Evolutionary conservation across 148 eudicot genomes (phyloP).

Genomic region (Rhododendron ferrugineum): DNA sequence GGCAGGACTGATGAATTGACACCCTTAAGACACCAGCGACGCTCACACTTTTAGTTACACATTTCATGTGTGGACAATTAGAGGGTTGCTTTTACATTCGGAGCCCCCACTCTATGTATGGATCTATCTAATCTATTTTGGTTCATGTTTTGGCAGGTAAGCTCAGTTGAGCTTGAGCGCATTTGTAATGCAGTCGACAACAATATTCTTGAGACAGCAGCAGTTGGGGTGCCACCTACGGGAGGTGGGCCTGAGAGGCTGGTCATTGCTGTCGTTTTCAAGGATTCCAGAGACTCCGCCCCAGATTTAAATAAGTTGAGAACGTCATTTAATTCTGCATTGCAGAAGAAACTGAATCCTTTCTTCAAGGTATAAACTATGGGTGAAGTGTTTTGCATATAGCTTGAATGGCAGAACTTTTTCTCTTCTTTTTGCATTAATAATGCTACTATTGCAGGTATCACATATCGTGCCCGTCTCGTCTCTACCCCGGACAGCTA

Average conservation of each 20-base stretch:
- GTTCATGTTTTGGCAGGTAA: constrained; percentile 47
- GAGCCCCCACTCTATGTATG: not conserved
- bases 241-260: constrained; percentile 92
- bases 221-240: constrained; percentile 71
- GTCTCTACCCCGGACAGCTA: constrained; percentile 90
- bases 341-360: constrained; percentile 84
- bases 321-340: constrained; percentile 58
- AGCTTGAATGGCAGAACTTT: not conserved
- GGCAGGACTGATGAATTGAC: not conserved
- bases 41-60: not conserved
- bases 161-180: constrained; percentile 94
- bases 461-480: constrained; percentile 40
- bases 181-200: constrained; percentile 55
- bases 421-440: not conserved
- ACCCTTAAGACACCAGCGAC: not conserved
- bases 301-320: constrained; percentile 41
- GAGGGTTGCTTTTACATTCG: not conserved
- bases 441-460: constrained; percentile 45
- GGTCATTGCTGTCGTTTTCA: constrained; percentile 68
- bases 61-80: not conserved
- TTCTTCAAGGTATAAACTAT: constrained; percentile 56
- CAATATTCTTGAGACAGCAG: constrained; percentile 82
- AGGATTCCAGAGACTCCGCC: constrained; percentile 27
- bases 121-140: not conserved
- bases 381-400: not conserved